Evolutionary conservation across 208 protist genomes (phyloP).

Genomic region (Crithidia thermophila): DNA sequence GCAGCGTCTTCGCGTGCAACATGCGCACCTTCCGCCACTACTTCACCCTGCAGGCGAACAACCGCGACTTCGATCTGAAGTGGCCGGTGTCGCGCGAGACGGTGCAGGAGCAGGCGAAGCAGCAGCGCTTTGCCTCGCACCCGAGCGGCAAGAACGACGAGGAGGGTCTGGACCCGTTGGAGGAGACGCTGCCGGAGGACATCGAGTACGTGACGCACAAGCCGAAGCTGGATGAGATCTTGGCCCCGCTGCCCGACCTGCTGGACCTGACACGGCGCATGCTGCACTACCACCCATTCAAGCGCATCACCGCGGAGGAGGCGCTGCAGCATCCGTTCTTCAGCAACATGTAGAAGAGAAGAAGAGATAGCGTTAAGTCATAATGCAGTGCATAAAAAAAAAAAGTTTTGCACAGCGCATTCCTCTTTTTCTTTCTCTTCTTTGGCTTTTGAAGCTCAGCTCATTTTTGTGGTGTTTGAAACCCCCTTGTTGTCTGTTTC

Average conservation of each 20-base stretch:
- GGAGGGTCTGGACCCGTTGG: slow-evolving; percentile 33
- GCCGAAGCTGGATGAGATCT: slow-evolving; percentile 62
- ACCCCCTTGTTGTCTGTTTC: neutral
- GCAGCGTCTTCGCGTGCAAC: slow-evolving; percentile 52
- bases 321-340: slow-evolving; percentile 90
- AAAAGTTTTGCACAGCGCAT: neutral
- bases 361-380: neutral
- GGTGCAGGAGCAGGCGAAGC: slow-evolving; percentile 29
- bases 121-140: slow-evolving; percentile 26
- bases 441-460: neutral
- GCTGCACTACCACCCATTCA: slow-evolving; percentile 86
- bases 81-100: slow-evolving; percentile 53
- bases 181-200: slow-evolving; percentile 40
- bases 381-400: neutral
- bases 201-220: slow-evolving; percentile 56
- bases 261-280: slow-evolving; percentile 66
- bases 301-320: slow-evolving; percentile 89
- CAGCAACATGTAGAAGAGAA: slow-evolving; percentile 19
- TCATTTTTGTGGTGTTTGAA: slow-evolving; percentile 5
- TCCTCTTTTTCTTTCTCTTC: neutral
- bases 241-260: slow-evolving; percentile 54
- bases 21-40: slow-evolving; percentile 54
- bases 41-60: slow-evolving; percentile 49
- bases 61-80: slow-evolving; percentile 43
- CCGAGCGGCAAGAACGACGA: slow-evolving; percentile 31